A percentile compares a stretch with the other conserved stretches of the same genome.
Evolutionary conservation across 2,329 filamentous ascomycete species (phyloP).

Genomic region (Phoma sp.): DNA sequence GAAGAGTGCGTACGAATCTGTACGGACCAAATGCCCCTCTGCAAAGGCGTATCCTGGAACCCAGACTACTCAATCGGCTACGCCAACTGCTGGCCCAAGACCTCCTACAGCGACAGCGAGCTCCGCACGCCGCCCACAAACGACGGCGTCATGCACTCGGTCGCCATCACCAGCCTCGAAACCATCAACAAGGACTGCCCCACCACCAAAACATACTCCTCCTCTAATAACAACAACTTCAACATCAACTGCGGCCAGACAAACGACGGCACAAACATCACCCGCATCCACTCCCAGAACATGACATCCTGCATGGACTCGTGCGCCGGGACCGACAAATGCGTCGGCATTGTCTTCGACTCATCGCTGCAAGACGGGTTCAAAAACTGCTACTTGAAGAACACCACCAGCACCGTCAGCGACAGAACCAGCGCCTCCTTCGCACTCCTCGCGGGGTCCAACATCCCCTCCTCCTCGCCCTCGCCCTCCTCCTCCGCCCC

Average conservation of each 20-base stretch:
- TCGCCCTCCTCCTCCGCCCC: neutral
- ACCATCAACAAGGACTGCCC: constrained; percentile 31
- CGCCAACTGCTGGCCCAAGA: constrained; percentile 44
- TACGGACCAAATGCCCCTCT: constrained; percentile 36
- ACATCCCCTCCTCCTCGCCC: constrained; percentile 6
- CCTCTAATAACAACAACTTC: constrained; percentile 27
- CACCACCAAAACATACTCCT: constrained; percentile 17
- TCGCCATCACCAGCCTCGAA: constrained; percentile 33
- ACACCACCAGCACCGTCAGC: constrained; percentile 31
- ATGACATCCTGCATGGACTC: constrained; percentile 39
- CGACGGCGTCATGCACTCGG: constrained; percentile 31
- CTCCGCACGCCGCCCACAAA: constrained; percentile 14
- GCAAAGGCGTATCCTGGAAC: constrained; percentile 37
- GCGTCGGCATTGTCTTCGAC: constrained; percentile 37
- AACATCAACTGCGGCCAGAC: constrained; percentile 38
- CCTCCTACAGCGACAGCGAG: constrained; percentile 16
- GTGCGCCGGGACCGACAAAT: constrained; percentile 32
- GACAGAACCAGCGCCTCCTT: constrained; percentile 28
- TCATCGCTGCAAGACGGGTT: constrained; percentile 31
- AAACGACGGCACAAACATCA: constrained; percentile 40
- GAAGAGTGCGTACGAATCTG: constrained; percentile 39
- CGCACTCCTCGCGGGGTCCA: constrained; percentile 23
- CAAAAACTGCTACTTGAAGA: constrained; percentile 44
- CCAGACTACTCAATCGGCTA: constrained; percentile 36
- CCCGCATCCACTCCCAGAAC: constrained; percentile 34